Evolutionary conservation across 176 grass and related monocot genomes (phyloP).

Genomic region (Carex parvula): DNA sequence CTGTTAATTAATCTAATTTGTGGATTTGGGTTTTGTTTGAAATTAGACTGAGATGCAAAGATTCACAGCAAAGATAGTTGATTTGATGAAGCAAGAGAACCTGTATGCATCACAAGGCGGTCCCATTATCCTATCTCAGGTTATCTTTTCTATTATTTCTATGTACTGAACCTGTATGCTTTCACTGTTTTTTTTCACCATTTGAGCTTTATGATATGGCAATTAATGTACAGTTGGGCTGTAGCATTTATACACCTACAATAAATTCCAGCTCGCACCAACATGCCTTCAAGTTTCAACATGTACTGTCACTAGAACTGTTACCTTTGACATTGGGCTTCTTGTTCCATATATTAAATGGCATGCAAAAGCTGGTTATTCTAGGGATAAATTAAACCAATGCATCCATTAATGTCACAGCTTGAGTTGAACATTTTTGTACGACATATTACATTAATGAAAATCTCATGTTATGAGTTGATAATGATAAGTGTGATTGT

Average conservation of each 20-base stretch:
- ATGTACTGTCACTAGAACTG: slow-evolving; percentile 17
- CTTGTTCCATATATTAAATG: background rate
- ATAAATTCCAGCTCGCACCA: slow-evolving; percentile 13
- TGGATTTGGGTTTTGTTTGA: background rate
- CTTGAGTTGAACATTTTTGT: background rate
- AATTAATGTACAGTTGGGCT: background rate
- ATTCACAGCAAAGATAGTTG: slow-evolving; percentile 90
- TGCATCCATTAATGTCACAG: background rate
- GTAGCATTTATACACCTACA: slow-evolving; percentile 14
- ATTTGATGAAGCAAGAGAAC: slow-evolving; percentile 79
- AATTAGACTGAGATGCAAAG: slow-evolving; percentile 76
- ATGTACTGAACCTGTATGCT: background rate
- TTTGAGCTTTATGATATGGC: background rate
- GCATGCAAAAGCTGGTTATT: background rate
- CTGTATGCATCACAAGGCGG: slow-evolving; percentile 97
- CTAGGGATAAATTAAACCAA: background rate
- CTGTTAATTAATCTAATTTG: background rate
- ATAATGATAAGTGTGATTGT: background rate
- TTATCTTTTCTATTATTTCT: slow-evolving; percentile 18
- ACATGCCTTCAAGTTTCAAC: background rate
- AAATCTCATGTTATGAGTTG: slow-evolving; percentile 4
- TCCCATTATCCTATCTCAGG: slow-evolving; percentile 93
- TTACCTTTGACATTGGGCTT: background rate
- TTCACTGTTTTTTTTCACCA: background rate
- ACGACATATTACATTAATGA: background rate